A percentile compares a stretch with the other conserved stretches of the same genome.
These are phyloP conservation scores for Cordyceps pruinosa DNA, from an alignment of 2,329 filamentous ascomycete genomes.

Conservation along the genomic window DNA sequence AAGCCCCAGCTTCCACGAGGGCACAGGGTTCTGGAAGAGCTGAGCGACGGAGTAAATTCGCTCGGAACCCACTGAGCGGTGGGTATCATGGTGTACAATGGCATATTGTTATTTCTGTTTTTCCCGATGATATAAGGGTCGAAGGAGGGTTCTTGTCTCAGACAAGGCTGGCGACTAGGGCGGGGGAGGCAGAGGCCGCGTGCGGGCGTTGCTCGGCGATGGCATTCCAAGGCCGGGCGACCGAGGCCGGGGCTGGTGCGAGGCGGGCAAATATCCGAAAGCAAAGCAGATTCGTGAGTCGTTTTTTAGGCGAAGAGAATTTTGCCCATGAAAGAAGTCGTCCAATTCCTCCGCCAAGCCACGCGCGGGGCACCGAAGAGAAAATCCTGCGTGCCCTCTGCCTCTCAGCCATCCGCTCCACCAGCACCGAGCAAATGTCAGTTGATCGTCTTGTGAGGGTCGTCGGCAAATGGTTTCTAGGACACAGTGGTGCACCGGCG, in stretches of 20 bases:
- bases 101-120: neutral
- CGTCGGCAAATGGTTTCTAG: neutral
- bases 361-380: neutral
- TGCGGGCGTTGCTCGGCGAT: neutral
- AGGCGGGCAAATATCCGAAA: neutral
- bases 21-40: neutral
- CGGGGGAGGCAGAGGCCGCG: neutral
- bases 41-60: neutral
- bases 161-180: neutral
- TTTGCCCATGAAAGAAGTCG: neutral
- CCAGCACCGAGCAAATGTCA: neutral
- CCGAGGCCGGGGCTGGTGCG: neutral
- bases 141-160: neutral
- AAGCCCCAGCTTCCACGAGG: neutral
- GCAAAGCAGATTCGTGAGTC: no score
- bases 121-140: neutral
- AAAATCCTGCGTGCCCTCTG: neutral
- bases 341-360: neutral
- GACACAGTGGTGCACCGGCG: neutral
- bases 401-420: neutral
- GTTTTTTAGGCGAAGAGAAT: neutral
- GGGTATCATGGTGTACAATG: neutral
- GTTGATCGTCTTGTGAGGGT: neutral
- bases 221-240: neutral
- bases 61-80: neutral